phyloP scores from a whole-genome alignment of 495 filamentous ascomycete genomes.

The Monascus purpureus region DNA sequence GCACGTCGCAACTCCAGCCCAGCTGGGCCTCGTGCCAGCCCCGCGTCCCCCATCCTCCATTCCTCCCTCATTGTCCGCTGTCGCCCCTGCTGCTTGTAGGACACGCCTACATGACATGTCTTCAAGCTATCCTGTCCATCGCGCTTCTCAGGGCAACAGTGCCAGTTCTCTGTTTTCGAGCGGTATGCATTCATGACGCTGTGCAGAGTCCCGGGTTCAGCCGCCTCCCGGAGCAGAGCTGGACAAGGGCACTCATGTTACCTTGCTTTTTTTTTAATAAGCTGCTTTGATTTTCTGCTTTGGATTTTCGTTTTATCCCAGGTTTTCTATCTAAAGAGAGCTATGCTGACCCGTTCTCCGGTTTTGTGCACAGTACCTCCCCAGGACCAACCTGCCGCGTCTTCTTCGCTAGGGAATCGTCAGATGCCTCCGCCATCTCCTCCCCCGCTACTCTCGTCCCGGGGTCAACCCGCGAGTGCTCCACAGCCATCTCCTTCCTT shows the following conservation, averaged over 20 bases:
- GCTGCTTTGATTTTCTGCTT: neutral
- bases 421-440: constrained; percentile 49
- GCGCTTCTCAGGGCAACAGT: neutral
- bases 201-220: neutral
- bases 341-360: neutral
- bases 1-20: neutral
- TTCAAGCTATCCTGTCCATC: no score
- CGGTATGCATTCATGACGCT: no score
- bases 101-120: no score
- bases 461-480: constrained; percentile 27
- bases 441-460: constrained; percentile 36
- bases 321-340: no score
- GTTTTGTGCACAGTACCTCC: neutral
- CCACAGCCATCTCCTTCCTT: constrained; percentile 30
- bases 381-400: constrained; percentile 25
- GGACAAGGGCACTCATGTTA: no score
- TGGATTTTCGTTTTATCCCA: no score
- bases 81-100: no score
- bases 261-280: neutral
- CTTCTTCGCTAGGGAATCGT: constrained; percentile 33
- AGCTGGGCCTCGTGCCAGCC: neutral
- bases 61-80: neutral
- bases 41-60: neutral
- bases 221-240: neutral
- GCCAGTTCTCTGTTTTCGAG: neutral